A percentile compares a stretch with the other conserved stretches of the same genome.
These are phyloP conservation scores for Prunus kanzakura DNA, from an alignment of 306 rosid genomes.

Conservation along the genomic window DNA sequence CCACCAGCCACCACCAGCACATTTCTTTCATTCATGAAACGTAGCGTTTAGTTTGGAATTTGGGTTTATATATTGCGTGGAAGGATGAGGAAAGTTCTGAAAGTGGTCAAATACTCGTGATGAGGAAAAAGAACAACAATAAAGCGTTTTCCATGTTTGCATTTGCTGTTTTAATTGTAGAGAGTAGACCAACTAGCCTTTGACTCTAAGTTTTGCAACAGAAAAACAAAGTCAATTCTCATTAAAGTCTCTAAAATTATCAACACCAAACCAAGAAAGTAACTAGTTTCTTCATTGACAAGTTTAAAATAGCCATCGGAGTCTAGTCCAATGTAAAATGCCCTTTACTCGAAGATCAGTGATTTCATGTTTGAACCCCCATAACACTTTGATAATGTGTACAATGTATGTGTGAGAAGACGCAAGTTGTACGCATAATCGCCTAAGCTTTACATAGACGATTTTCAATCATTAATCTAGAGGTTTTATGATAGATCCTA, in stretches of 20 bases:
- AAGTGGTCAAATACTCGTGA: background rate
- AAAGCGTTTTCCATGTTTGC: background rate
- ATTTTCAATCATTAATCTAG: no score
- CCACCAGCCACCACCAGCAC: background rate
- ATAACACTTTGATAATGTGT: no score
- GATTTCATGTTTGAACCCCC: accelerated
- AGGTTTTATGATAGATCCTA: background rate
- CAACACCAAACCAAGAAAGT: background rate
- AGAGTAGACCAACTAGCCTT: background rate
- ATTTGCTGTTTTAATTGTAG: background rate
- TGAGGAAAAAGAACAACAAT: background rate
- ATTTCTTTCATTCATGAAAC: background rate
- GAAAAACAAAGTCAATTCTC: background rate
- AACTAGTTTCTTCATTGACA: no score
- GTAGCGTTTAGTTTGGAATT: background rate
- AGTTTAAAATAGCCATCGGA: background rate
- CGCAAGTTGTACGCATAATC: no score
- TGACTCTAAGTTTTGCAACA: background rate
- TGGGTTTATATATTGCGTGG: background rate
- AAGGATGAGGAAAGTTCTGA: background rate
- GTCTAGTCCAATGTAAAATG: no score
- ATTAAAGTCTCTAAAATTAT: background rate
- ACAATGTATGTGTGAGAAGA: no score
- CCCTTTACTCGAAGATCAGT: accelerated
- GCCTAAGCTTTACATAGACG: background rate